Conservation (phyloP, 495 filamentous ascomycete species). For the Polyplosphaeria fusca region DNA sequence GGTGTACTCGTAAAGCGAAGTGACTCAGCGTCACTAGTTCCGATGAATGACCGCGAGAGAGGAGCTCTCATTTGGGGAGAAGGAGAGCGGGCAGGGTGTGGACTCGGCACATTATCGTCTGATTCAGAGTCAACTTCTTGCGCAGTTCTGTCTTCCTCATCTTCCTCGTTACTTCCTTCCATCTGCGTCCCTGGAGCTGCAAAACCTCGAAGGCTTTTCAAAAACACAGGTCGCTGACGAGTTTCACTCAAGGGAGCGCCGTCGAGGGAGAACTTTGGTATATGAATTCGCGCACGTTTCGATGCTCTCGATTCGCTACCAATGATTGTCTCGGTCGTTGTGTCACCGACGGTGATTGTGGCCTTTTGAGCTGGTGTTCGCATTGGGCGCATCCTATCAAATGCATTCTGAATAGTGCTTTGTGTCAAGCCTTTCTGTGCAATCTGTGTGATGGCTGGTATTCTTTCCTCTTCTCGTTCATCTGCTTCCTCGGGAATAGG, state of each 20-base stretch:
- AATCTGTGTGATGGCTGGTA: slow-evolving; percentile 21
- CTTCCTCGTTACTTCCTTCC: slow-evolving; percentile 31
- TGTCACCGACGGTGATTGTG: slow-evolving; percentile 84
- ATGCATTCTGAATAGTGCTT: slow-evolving; percentile 59
- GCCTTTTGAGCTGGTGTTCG: slow-evolving; percentile 67
- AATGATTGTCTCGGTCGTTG: slow-evolving; percentile 64
- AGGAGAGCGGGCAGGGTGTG: slow-evolving; percentile 3
- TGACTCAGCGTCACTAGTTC: slow-evolving; percentile 1
- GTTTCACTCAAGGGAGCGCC: slow-evolving; percentile 25
- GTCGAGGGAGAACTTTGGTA: slow-evolving; percentile 28
- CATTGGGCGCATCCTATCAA: slow-evolving; percentile 64
- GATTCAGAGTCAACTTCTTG: background rate
- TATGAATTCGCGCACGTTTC: slow-evolving; percentile 43
- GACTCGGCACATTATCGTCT: slow-evolving; percentile 14
- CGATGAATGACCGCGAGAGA: no score
- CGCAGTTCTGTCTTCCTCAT: slow-evolving; percentile 19
- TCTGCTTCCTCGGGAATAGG: background rate
- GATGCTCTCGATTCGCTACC: slow-evolving; percentile 43
- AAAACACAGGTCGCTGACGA: slow-evolving; percentile 52
- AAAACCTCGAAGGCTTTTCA: slow-evolving; percentile 68
- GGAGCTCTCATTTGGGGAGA: no score
- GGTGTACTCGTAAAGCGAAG: no score
- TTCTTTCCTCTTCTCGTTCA: slow-evolving; percentile 18
- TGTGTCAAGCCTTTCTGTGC: slow-evolving; percentile 38
- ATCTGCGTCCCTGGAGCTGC: slow-evolving; percentile 62